Base-by-base conservation (phyloP, 2,329 filamentous ascomycete species). In the Cordyceps cicadae region DNA sequence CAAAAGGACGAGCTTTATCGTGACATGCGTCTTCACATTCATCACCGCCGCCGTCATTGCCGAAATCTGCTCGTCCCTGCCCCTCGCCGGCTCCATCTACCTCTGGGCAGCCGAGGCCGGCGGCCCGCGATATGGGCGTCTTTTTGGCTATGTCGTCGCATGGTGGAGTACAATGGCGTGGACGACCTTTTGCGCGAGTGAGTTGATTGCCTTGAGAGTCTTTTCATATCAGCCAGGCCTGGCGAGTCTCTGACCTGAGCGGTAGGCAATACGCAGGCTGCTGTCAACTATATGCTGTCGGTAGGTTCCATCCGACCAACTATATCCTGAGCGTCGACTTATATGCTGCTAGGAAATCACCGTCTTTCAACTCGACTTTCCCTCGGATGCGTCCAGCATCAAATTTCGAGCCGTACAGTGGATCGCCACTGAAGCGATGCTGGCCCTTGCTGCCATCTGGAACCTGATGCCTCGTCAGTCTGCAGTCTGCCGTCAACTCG, bases 151-250 rank as follows among this genome's bases (percentile, higher is more conserved):
- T 67, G 70, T 84, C n/a, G 82, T 84, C n/a, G 82, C 82, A 0
- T 85, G 82, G 82, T 85, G 82, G 82, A 82, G 79, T 65, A 84
- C 81, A 0, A 85, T 82, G 0, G 82, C 83, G 1, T 85, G 82
- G 82, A 85, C 82, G 2, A 85, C 79, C 0, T 81, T 81, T 60
- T 81, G 79, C 67, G 79, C 79, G 3, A 81, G 79, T 74, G 67
- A 61, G 71, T 57, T 34, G 24, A 21, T 17, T 15, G 43, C 3
- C 29, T 34, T 2, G 6, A 24, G 24, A 14, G 17, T 3, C 21
- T 29, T 29, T 29, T 26, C 5, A 4, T 9, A 21, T 46, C 4
- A n/a, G 17, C 26, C 4, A 19, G 17, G n/a, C 4, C 9, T 8
- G 37, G 8, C 3, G 2, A 29, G 15, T 15, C 19, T 11, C 54